phyloP scores from a whole-genome alignment of 2,329 filamentous ascomycete species.

The Penicillium sp. region DNA sequence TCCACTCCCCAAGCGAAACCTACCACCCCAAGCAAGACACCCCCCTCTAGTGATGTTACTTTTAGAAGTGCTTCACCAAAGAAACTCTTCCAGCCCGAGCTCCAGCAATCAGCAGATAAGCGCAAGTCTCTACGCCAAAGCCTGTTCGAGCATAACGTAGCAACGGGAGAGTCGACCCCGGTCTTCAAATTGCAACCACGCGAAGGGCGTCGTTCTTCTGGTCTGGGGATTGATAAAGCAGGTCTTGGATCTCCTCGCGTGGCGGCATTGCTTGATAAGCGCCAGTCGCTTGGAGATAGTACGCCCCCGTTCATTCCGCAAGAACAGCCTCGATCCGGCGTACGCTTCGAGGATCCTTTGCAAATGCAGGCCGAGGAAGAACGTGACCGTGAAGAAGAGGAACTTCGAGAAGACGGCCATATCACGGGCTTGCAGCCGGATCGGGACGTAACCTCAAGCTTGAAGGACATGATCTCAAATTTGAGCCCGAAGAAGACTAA shows the following conservation, averaged over 20 bases:
- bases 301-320: conserved; percentile 62
- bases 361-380: conserved; percentile 63
- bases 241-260: conserved; percentile 75
- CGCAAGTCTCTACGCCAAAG: conserved; percentile 39
- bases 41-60: conserved; percentile 47
- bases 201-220: conserved; percentile 57
- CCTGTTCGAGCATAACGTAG: conserved; percentile 56
- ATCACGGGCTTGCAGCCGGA: conserved; percentile 49
- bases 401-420: conserved; percentile 60
- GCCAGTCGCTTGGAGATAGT: conserved; percentile 68
- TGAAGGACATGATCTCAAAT: conserved; percentile 75
- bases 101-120: conserved; percentile 39
- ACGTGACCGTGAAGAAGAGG: conserved; percentile 59
- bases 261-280: conserved; percentile 66
- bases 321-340: conserved; percentile 43
- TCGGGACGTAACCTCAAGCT: conserved; percentile 62
- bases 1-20: conserved; percentile 48
- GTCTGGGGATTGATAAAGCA: conserved; percentile 65
- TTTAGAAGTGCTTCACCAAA: conserved; percentile 51
- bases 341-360: conserved; percentile 66
- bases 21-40: conserved; percentile 52
- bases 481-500: conserved; percentile 72
- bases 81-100: conserved; percentile 46
- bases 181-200: conserved; percentile 63
- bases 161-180: conserved; percentile 60